A percentile compares a stretch with the other conserved stretches of the same genome.
phyloP scores from a whole-genome alignment of 345 rosid species.

The Durio zibethinus region DNA sequence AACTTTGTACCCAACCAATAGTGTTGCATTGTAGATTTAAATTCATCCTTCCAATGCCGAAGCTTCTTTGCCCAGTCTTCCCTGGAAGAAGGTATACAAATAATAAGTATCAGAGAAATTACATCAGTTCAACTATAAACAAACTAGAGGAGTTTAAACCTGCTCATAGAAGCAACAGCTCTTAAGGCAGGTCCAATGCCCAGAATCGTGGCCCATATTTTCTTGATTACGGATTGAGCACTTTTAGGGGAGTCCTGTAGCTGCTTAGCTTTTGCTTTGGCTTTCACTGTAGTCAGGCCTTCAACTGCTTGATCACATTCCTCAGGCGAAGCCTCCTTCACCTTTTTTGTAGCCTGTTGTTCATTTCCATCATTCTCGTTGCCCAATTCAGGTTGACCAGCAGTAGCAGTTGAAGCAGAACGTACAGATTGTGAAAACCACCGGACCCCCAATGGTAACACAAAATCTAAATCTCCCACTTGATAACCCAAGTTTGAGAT shows the following conservation, averaged over 20 bases:
- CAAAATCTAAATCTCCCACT: slow-evolving; percentile 32
- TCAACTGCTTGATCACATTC: slow-evolving; percentile 97
- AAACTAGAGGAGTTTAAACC: slow-evolving; percentile 41
- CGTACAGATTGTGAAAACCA: slow-evolving; percentile 35
- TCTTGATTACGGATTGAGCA: slow-evolving; percentile 48
- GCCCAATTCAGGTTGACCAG: slow-evolving; percentile 46
- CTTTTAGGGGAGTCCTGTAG: slow-evolving; percentile 57
- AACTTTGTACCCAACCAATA: slow-evolving; percentile 92
- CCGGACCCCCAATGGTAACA: slow-evolving; percentile 38
- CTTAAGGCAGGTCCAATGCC: slow-evolving; percentile 92
- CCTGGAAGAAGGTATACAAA: slow-evolving; percentile 39
- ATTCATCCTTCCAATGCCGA: slow-evolving; percentile 82
- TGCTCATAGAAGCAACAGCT: slow-evolving; percentile 94
- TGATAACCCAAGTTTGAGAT: slow-evolving; percentile 33
- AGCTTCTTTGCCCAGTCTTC: slow-evolving; percentile 96
- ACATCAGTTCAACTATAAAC: slow-evolving; percentile 15
- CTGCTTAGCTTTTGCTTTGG: slow-evolving; percentile 86
- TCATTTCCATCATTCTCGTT: slow-evolving; percentile 38
- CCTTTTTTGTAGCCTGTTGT: slow-evolving; percentile 42
- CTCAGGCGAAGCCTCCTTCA: slow-evolving; percentile 86
- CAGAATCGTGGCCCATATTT: slow-evolving; percentile 54
- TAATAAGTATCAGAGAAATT: slow-evolving; percentile 15
- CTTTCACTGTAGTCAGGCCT: slow-evolving; percentile 75
- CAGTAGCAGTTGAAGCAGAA: slow-evolving; percentile 55
- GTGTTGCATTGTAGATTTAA: slow-evolving; percentile 81